Percentiles rank a stretch among this genome's conserved stretches.
Evolutionary conservation across 495 filamentous ascomycete genomes (phyloP).

Genomic region (Penicillium chermesinum): DNA sequence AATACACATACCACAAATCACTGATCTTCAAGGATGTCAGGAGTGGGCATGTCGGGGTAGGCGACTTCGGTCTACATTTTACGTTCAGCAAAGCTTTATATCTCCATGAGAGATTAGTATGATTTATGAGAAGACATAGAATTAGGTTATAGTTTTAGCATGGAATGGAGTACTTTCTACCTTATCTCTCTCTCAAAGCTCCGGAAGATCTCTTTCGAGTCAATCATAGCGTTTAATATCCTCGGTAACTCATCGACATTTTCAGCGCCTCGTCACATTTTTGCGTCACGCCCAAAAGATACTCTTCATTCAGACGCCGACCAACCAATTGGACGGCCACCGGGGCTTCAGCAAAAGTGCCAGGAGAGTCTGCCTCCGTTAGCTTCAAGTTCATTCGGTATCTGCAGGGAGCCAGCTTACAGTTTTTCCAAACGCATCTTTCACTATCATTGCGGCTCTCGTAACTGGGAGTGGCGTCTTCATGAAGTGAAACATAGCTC

Average conservation of each 20-base stretch:
- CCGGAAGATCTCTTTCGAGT: too few species aligned
- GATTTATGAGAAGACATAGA: too few species aligned
- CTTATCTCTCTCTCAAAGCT: too few species aligned
- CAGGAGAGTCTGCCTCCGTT: background rate
- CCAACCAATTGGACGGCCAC: background rate
- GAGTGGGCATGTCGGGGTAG: too few species aligned
- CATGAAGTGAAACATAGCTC: background rate
- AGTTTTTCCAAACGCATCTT: background rate
- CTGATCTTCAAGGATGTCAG: too few species aligned
- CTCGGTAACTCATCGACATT: background rate
- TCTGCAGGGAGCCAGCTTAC: background rate
- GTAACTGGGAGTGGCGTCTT: background rate
- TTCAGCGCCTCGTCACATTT: background rate
- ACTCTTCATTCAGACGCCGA: slow-evolving; percentile 1
- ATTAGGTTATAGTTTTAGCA: too few species aligned
- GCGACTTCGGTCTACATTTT: too few species aligned
- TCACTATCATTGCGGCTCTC: background rate
- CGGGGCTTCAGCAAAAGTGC: background rate
- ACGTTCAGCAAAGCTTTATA: too few species aligned
- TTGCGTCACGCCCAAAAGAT: background rate
- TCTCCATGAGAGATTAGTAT: too few species aligned
- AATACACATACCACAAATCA: background rate
- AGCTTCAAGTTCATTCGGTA: background rate
- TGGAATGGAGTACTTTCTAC: too few species aligned
- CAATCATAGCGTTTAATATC: too few species aligned